A percentile compares a stretch with the other conserved stretches of the same genome.
Conservation (phyloP, 306 rosid species). For the Luffa acutangula region DNA sequence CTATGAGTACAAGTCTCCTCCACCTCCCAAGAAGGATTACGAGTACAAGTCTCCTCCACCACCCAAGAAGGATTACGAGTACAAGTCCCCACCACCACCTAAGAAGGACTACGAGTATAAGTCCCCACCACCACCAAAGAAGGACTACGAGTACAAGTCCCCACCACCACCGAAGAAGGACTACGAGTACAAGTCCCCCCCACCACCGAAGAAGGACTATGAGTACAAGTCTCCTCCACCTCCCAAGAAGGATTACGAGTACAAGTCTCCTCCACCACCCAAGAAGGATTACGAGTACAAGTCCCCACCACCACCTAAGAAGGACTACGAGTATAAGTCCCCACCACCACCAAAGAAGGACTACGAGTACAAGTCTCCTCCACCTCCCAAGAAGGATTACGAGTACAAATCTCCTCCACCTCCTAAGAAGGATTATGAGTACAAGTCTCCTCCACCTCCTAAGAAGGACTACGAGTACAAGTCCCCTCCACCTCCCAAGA, state of each 20-base stretch:
- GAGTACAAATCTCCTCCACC: neutral
- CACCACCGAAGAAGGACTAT: neutral
- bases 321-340: neutral
- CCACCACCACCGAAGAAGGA: too few relatives aligned
- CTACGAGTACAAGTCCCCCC: neutral
- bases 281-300: neutral
- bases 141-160: neutral
- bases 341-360: neutral
- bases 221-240: neutral
- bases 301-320: neutral
- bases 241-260: neutral
- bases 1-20: neutral
- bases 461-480: neutral
- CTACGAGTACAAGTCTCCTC: neutral
- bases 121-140: neutral
- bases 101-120: neutral
- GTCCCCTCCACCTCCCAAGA: neutral
- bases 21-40: neutral
- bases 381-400: neutral
- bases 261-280: neutral
- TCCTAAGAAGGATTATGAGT: neutral
- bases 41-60: neutral
- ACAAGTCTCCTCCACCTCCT: neutral
- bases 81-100: neutral
- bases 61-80: neutral